Base-by-base conservation (phyloP, 768 basidiomycete genomes). In the Peribolospora kevripleyi region DNA sequence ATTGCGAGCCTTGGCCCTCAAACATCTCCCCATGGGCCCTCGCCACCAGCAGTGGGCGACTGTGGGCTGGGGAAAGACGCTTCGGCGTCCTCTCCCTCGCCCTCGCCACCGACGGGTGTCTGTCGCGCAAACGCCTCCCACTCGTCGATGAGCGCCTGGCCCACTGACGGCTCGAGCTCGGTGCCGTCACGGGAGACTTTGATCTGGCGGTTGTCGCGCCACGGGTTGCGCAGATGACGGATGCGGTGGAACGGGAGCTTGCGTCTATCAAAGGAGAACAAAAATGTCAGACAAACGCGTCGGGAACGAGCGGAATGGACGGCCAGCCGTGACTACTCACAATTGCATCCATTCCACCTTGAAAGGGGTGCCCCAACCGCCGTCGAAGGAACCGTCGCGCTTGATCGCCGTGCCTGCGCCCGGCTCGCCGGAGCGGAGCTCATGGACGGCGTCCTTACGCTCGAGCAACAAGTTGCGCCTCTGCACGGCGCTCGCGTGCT, bases 211-310 rank as follows among this genome's bases (percentile, higher is more conserved):
- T 82, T 83, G 60, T 84, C 77, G 61, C 95, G 95, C 87, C 88
- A 95, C 3, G 81, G 80, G 64, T 95, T 97, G 46, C 84, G 77
- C 52, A 93, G 67, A 64, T 86, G 81, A 38, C 79, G 74, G 42
- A 81, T 81, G 48, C 76, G 76, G 58, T 72, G 68, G 67, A 95
- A 95, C 0, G 84, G 78, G 3, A 95, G 65, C 25, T 25, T 25
- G 25, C 25, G 25, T 25, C 25, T 25, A 25, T 25, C 25, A 25
- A 25, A 25, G 25, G 25, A 25, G 25, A 25, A 25, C 25, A 25
- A 25, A 25, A 25, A 25, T 1, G 25, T 47, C 8, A 54, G 7
- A 11, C 5, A 38, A 11, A 48, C 42, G 41, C 37, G 3, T 41
- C 25, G 5, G 1, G 11, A 13, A 13, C 46, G 43, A 48, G 42